phyloP scores from a whole-genome alignment of 805 yeast genomes.

The Zygoascus ofunaensis region DNA sequence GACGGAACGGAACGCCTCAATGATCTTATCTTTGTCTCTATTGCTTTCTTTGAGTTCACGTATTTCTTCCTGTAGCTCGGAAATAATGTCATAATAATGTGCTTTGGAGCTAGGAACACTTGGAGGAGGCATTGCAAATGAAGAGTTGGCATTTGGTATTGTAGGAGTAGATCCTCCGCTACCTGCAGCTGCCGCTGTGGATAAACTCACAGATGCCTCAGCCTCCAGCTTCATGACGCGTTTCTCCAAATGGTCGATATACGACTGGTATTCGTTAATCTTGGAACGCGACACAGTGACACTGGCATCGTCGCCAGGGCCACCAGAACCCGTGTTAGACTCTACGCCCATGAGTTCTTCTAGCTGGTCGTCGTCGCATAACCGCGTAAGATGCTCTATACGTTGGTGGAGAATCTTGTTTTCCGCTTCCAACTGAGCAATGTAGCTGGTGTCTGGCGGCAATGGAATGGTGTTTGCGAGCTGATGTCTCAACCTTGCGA shows the following conservation, averaged over 20 bases:
- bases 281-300: constrained; percentile 15
- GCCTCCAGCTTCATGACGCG: constrained; percentile 29
- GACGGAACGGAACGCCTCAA: constrained; percentile 61
- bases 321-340: constrained; percentile 16
- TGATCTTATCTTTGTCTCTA: constrained; percentile 69
- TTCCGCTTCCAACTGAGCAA: constrained; percentile 48
- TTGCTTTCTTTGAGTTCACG: constrained; percentile 51
- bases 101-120: background rate
- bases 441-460: constrained; percentile 14
- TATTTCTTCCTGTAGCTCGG: constrained; percentile 62
- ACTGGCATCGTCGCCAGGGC: background rate
- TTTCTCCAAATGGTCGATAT: constrained; percentile 50
- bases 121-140: background rate
- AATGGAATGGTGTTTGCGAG: constrained; percentile 6
- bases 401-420: constrained; percentile 55
- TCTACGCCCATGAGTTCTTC: constrained; percentile 45
- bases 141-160: constrained; percentile 7
- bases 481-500: constrained; percentile 26
- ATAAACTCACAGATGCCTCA: constrained; percentile 2
- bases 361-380: constrained; percentile 38
- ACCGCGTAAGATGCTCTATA: constrained; percentile 57
- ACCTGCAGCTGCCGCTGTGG: too few relatives aligned
- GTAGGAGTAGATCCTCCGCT: constrained; percentile 10
- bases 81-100: constrained; percentile 29
- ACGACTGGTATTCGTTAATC: constrained; percentile 36